phyloP scores from a whole-genome alignment of 1,139 yeast species.

The Pichia norvegensis region DNA sequence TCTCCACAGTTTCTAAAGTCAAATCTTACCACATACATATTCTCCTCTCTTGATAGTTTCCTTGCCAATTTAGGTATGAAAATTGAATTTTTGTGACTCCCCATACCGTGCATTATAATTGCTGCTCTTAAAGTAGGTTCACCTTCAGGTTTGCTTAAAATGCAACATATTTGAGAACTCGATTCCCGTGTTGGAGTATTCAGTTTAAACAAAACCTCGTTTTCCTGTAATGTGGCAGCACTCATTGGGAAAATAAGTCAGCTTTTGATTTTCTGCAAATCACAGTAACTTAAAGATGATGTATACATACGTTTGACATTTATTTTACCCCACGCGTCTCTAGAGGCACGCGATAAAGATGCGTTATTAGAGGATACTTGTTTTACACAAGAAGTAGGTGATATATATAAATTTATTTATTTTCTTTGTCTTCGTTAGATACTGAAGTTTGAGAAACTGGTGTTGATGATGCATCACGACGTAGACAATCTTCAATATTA shows the following conservation, averaged over 20 bases:
- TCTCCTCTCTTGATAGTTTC: slow-evolving; percentile 48
- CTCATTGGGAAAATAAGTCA: too few species aligned
- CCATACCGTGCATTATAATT: slow-evolving; percentile 64
- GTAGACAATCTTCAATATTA: slow-evolving; percentile 42
- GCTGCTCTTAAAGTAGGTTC: slow-evolving; percentile 26
- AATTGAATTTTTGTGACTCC: slow-evolving; percentile 75
- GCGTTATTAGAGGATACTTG: too few species aligned
- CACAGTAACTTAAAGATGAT: not conserved
- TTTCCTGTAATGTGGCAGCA: slow-evolving; percentile 11
- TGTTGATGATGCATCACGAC: slow-evolving; percentile 5
- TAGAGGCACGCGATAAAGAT: too few species aligned
- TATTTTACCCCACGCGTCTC: too few species aligned
- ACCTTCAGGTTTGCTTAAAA: slow-evolving; percentile 18
- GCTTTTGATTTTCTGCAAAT: too few species aligned
- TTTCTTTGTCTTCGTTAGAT: not conserved
- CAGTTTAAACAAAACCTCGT: slow-evolving; percentile 12
- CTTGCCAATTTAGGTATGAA: slow-evolving; percentile 63
- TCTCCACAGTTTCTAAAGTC: slow-evolving; percentile 86
- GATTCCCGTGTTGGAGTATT: slow-evolving; percentile 10
- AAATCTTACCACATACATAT: slow-evolving; percentile 60
- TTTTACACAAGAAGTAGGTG: not conserved
- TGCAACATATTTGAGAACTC: slow-evolving; percentile 12
- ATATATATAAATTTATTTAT: not conserved
- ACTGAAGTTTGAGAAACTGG: not conserved
- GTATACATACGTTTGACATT: too few species aligned